Percentiles rank a stretch among this genome's conserved stretches.
These are phyloP conservation scores for Macrolepiota albuminosa DNA, from an alignment of 768 basidiomycete species.

Conservation along the genomic window DNA sequence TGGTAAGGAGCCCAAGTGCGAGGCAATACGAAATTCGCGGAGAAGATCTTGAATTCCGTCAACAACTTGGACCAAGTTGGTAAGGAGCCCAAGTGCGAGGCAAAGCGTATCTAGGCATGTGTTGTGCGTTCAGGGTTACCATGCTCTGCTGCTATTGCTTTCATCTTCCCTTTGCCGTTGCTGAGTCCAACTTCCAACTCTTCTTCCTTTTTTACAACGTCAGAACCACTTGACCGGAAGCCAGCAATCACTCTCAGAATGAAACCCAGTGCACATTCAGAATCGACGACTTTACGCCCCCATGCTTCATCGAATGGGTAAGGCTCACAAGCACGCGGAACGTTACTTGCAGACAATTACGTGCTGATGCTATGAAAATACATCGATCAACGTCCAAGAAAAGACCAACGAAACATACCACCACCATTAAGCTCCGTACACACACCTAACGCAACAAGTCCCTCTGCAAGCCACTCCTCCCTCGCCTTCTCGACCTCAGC, in stretches of 20 bases:
- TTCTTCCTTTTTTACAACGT: slow-evolving; percentile 8
- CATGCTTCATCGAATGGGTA: slow-evolving; percentile 58
- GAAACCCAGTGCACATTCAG: slow-evolving; percentile 41
- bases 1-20: slow-evolving; percentile 69
- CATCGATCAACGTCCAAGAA: not conserved
- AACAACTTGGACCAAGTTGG: slow-evolving; percentile 67
- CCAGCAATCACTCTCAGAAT: slow-evolving; percentile 39
- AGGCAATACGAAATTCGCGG: too few relatives aligned
- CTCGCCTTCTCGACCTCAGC: slow-evolving; percentile 28
- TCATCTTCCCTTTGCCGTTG: slow-evolving; percentile 9
- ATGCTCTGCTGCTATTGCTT: slow-evolving; percentile 14
- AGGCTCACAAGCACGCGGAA: slow-evolving; percentile 69
- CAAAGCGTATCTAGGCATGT: slow-evolving; percentile 66
- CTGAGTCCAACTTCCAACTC: not conserved
- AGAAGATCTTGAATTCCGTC: slow-evolving; percentile 39
- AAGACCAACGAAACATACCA: slow-evolving; percentile 13
- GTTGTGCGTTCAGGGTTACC: slow-evolving; percentile 17
- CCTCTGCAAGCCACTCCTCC: slow-evolving; percentile 41
- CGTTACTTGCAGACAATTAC: slow-evolving; percentile 48
- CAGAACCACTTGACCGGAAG: slow-evolving; percentile 7
- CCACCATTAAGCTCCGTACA: slow-evolving; percentile 34
- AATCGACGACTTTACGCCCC: slow-evolving; percentile 46
- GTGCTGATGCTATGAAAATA: slow-evolving; percentile 15
- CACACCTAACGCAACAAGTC: slow-evolving; percentile 48
- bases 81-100: slow-evolving; percentile 69